Evolutionary conservation across 306 rosid species (phyloP).

Genomic region (Mimosa bimucronata): DNA sequence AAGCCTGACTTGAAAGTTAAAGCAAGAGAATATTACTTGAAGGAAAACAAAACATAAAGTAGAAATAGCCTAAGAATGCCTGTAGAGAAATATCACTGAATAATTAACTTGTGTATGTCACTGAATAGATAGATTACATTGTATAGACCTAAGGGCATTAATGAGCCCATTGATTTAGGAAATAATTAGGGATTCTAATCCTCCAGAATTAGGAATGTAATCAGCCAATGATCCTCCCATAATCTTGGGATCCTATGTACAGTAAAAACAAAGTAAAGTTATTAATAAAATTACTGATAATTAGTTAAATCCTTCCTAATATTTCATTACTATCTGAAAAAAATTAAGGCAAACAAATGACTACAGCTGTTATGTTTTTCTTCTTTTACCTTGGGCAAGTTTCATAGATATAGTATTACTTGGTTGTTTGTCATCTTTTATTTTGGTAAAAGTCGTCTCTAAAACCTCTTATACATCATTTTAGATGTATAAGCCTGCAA

Average conservation of each 20-base stretch:
- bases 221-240: too few species aligned
- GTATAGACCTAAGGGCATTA: too few species aligned
- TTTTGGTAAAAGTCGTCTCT: background rate
- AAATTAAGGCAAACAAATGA: background rate
- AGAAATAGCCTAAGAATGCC: background rate
- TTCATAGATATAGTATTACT: background rate
- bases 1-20: background rate
- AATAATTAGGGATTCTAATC: too few species aligned
- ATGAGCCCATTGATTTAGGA: too few species aligned
- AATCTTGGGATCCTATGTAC: too few species aligned
- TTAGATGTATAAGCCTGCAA: conserved; percentile 2
- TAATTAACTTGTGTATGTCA: too few species aligned
- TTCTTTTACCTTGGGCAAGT: background rate
- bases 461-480: background rate
- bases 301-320: background rate
- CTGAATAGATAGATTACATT: too few species aligned
- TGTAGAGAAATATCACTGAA: too few species aligned
- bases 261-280: background rate
- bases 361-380: background rate
- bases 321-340: background rate
- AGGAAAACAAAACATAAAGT: background rate
- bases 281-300: background rate
- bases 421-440: background rate
- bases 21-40: background rate
- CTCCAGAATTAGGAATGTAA: too few species aligned